phyloP scores from a whole-genome alignment of 768 basidiomycete genomes.

The Nidula microcarpa region DNA sequence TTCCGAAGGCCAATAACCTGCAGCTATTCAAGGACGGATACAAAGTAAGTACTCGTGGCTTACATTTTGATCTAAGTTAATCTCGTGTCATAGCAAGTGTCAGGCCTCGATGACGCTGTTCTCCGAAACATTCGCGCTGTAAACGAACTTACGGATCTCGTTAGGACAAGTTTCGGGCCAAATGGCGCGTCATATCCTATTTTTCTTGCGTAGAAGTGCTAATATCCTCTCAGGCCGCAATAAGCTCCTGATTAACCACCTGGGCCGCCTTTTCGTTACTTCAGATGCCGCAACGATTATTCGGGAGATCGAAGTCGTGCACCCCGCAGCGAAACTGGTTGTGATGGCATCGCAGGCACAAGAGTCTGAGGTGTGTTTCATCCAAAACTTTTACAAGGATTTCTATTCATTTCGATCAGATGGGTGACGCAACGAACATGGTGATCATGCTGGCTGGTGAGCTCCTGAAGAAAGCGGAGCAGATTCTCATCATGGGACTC shows the following conservation, averaged over 20 bases:
- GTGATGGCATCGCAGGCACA: slow-evolving; percentile 98
- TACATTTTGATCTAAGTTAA: slow-evolving; percentile 1
- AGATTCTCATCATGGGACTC: slow-evolving; percentile 91
- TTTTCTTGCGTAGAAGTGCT: neutral
- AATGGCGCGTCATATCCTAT: slow-evolving; percentile 62
- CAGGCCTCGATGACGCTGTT: slow-evolving; percentile 96
- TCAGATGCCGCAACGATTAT: slow-evolving; percentile 99
- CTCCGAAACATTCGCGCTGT: slow-evolving; percentile 96
- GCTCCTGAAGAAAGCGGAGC: slow-evolving; percentile 89
- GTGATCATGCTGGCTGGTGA: slow-evolving; percentile 96
- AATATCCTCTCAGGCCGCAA: slow-evolving; percentile 67
- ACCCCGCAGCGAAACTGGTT: slow-evolving; percentile 98
- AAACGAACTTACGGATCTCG: slow-evolving; percentile 90
- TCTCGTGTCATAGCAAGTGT: slow-evolving; percentile 46
- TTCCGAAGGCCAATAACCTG: slow-evolving; percentile 82
- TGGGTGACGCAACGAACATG: slow-evolving; percentile 96
- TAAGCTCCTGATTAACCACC: slow-evolving; percentile 96
- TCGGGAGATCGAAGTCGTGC: slow-evolving; percentile 95
- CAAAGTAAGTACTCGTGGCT: slow-evolving; percentile 52
- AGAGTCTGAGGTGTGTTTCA: slow-evolving; percentile 77
- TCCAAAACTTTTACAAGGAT: neutral
- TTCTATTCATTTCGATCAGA: slow-evolving; percentile 39
- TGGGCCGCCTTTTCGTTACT: slow-evolving; percentile 93
- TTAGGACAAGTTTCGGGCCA: slow-evolving; percentile 94
- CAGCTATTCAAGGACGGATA: slow-evolving; percentile 98